Conservation (phyloP, 129 eudicot species). For the Pulicaria dysenterica region DNA sequence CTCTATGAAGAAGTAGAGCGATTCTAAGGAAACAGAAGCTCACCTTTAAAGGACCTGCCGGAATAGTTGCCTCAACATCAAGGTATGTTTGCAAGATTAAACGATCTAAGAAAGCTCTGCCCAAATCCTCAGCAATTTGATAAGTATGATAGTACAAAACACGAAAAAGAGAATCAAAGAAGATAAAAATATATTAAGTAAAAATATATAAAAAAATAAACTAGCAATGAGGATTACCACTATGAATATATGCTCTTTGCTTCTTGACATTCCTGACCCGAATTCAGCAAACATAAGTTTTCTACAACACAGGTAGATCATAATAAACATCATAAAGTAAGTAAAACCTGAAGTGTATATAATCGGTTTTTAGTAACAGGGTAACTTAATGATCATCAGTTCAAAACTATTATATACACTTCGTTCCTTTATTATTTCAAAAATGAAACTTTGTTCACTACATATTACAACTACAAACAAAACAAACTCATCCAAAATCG, state of each 20-base stretch:
- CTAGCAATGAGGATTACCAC: slow-evolving; percentile 41
- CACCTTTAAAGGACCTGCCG: slow-evolving; percentile 64
- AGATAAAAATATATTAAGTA: not conserved
- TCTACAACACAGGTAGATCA: not conserved
- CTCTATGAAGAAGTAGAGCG: no score
- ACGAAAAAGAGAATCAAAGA: not conserved
- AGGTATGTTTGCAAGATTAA: slow-evolving; percentile 61
- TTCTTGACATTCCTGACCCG: slow-evolving; percentile 77
- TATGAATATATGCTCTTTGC: slow-evolving; percentile 70
- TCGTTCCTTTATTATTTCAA: no score
- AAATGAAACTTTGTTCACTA: no score
- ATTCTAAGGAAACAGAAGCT: no score
- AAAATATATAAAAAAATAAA: no score
- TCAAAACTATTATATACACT: no score
- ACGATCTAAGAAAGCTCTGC: slow-evolving; percentile 87
- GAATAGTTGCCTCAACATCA: slow-evolving; percentile 73
- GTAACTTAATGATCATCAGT: no score
- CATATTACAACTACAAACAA: no score
- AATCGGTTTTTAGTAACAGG: no score
- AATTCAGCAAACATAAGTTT: slow-evolving; percentile 9
- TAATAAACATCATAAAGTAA: not conserved
- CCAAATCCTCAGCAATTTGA: slow-evolving; percentile 96
- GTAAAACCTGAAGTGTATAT: slow-evolving; percentile 84
- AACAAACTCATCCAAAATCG: no score
- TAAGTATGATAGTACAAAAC: slow-evolving; percentile 48